These are phyloP conservation scores for Stachybotrys chartarum DNA, from an alignment of 2,329 filamentous ascomycete species.

Conservation along the genomic window DNA sequence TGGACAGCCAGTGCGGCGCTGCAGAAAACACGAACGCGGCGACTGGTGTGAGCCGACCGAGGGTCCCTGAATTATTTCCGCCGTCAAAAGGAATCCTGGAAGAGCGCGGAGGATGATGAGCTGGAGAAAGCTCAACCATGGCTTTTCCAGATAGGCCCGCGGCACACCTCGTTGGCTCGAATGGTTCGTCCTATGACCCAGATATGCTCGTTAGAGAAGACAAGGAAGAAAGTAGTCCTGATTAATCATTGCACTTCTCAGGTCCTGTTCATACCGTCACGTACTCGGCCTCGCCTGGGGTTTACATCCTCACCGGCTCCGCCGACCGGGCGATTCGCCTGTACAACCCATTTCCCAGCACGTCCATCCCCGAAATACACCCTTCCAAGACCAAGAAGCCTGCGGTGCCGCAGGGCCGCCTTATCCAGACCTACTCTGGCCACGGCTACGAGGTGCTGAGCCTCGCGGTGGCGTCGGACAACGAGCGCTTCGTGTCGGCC, in stretches of 20 bases:
- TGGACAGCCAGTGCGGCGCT: no score
- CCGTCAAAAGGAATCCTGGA: background rate
- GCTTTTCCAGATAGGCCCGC: constrained; percentile 40
- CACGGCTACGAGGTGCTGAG: constrained; percentile 92
- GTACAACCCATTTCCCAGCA: constrained; percentile 64
- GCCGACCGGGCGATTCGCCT: constrained; percentile 80
- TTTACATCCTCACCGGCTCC: constrained; percentile 78
- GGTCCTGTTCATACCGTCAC: constrained; percentile 65
- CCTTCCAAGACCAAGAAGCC: constrained; percentile 13
- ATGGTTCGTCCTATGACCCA: constrained; percentile 33
- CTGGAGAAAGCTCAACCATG: constrained; percentile 21
- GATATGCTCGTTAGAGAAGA: no score
- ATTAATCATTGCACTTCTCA: constrained; percentile 20
- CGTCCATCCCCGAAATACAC: constrained; percentile 22
- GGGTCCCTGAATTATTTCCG: background rate
- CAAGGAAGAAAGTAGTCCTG: background rate
- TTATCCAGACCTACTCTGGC: constrained; percentile 82
- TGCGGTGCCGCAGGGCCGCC: constrained; percentile 40
- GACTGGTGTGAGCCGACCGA: no score
- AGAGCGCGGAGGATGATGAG: background rate
- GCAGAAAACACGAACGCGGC: no score
- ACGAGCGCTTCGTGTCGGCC: constrained; percentile 76
- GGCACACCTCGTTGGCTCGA: constrained; percentile 51
- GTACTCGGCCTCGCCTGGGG: constrained; percentile 66
- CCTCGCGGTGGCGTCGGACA: constrained; percentile 66